Evolutionary conservation across 441 rosid genomes (phyloP), one percentile per base, ranked within the genome.

Genomic region (Raphanus hybrid): DNA sequence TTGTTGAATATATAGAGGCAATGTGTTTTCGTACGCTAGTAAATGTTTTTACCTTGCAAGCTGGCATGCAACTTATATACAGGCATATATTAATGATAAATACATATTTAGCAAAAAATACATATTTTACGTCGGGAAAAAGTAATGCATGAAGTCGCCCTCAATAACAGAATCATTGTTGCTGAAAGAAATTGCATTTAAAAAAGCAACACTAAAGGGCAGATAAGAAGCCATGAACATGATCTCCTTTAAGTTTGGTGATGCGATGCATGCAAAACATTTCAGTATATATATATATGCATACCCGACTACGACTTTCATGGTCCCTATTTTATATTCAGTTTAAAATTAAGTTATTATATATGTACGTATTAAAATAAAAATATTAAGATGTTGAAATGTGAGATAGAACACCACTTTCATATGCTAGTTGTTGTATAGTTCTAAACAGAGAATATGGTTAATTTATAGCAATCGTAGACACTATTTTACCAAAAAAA

Each of bases 131-230:
- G 97, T 92, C 76, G 92, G 82, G 81, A 79, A 84, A 90, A 90
- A 89, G 92, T 90, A 89, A 90, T 95, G 97, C 97, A 91, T 95
- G 99, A 87, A 78, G 84, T 81, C 84, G 81, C 83, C 82, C 85
- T 80, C 92, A 81, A 88, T 90, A 88, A 79, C 89, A 85, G 87
- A 86, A 94, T 91, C 91, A 91, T 91, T 89, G 85, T 77, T 69
- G 85, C 84, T 81, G 87, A 82, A 85, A 85, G 71, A 81, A 81
- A 18, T 29, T 78, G 39, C 78, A 74, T 29, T 74, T 73, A 39
- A 2, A 8, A 79, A 80, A 80, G 16, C 11, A 34, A 69, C 32
- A 85, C 76, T 77, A 73, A 82, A 81, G 80, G 88, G 84, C 86
- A 89, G 75, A 80, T 78, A 75, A 79, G 75, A 78, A 77, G 58